These are phyloP conservation scores for Capsella bursapastoris DNA, from an alignment of 345 rosid genomes.

Conservation along the genomic window DNA sequence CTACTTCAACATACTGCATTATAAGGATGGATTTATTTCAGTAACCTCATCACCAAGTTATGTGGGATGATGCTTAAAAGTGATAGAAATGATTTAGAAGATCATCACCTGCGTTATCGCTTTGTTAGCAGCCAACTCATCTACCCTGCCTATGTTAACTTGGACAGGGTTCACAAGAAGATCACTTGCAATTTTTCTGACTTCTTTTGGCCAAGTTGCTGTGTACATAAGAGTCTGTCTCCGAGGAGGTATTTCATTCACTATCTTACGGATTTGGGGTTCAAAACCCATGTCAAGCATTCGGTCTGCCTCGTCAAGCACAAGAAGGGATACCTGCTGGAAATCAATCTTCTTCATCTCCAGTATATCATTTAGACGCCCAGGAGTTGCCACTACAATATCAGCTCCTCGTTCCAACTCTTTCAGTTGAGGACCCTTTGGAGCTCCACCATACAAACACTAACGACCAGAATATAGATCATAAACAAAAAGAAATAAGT, in stretches of 20 bases:
- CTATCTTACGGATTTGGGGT: slow-evolving; percentile 96
- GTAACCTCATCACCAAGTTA: slow-evolving; percentile 28
- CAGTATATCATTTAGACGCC: slow-evolving; percentile 92
- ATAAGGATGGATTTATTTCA: slow-evolving; percentile 3
- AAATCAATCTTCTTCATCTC: slow-evolving; percentile 85
- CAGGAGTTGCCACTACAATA: slow-evolving; percentile 99
- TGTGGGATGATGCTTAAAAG: slow-evolving; percentile 1
- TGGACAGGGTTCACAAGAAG: slow-evolving; percentile 92
- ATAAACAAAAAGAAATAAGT: slow-evolving; percentile 15
- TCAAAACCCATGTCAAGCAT: slow-evolving; percentile 99
- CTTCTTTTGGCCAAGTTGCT: slow-evolving; percentile 99
- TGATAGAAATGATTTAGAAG: slow-evolving; percentile 2
- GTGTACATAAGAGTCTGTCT: slow-evolving; percentile 97
- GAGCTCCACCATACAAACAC: slow-evolving; percentile 99
- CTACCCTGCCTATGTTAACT: slow-evolving; percentile 95
- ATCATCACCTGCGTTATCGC: slow-evolving; percentile 86
- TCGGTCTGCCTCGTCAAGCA: slow-evolving; percentile 97
- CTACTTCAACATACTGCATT: slow-evolving; percentile 85
- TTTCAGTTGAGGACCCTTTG: slow-evolving; percentile 82
- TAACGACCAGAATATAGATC: slow-evolving; percentile 41
- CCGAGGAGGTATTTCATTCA: slow-evolving; percentile 86
- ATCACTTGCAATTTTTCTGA: slow-evolving; percentile 87
- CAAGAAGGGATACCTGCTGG: slow-evolving; percentile 83
- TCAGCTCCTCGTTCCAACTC: slow-evolving; percentile 92
- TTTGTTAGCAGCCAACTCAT: slow-evolving; percentile 96